Conservation (phyloP, 352 stramenopile genomes). For the Phytophthora pinifolia region DNA sequence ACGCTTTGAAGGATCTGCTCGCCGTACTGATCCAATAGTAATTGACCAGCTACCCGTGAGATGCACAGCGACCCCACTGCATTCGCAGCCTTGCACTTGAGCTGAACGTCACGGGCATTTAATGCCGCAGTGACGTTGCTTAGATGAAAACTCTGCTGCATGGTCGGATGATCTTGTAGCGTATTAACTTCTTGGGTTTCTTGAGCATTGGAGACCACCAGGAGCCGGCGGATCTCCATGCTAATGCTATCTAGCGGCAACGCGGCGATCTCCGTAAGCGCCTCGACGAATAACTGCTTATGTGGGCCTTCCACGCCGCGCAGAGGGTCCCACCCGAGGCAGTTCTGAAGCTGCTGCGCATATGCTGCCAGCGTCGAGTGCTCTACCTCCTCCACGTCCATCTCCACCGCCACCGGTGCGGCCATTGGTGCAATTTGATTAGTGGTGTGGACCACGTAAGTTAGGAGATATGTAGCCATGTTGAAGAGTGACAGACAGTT, state of each 20-base stretch:
- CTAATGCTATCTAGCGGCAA: conserved; percentile 63
- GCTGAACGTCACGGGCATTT: conserved; percentile 56
- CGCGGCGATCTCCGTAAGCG: conserved; percentile 70
- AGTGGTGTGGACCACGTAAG: too few relatives aligned
- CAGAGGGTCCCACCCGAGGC: conserved; percentile 42
- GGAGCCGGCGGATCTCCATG: conserved; percentile 69
- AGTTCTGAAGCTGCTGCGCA: conserved; percentile 28
- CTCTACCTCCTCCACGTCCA: conserved; percentile 12
- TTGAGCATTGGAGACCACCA: conserved; percentile 32
- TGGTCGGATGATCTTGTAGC: not conserved
- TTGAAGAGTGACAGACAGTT: too few relatives aligned
- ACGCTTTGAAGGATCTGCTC: conserved; percentile 38
- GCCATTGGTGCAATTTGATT: too few relatives aligned
- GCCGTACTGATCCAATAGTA: conserved; percentile 51
- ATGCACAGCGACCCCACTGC: conserved; percentile 72
- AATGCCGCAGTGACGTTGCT: conserved; percentile 48
- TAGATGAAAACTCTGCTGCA: conserved; percentile 23
- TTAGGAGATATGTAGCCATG: too few relatives aligned
- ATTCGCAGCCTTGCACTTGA: conserved; percentile 83
- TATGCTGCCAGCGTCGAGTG: conserved; percentile 25
- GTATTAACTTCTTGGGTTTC: not conserved
- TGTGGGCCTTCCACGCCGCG: conserved; percentile 12
- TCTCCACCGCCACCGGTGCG: too few relatives aligned
- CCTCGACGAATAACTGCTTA: conserved; percentile 66
- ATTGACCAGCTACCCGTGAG: conserved; percentile 69